Evolutionary conservation across 2,329 filamentous ascomycete species (phyloP), one percentile per base, ranked within the genome.

Genomic region (Verticillium longisporum): DNA sequence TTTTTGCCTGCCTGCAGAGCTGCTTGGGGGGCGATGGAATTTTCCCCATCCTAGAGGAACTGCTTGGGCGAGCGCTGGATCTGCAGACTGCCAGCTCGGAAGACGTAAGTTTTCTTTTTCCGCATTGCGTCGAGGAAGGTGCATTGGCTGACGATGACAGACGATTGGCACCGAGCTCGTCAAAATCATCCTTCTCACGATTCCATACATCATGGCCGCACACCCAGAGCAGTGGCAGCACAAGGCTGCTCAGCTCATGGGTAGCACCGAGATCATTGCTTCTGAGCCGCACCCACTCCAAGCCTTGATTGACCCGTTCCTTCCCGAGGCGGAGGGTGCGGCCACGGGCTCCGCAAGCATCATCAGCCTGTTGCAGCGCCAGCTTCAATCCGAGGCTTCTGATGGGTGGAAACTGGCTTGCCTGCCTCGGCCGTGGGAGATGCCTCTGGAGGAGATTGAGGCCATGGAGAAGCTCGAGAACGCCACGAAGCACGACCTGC

Each of bases 221-320:
- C 85, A 88, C 0, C 88, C 90, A 3, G 80, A 82, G 3, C 85
- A 87, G 57, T 88, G 89, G 70, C 86, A 88, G 67, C 82, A 89
- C 66, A 90, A 90, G 70, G 92, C 92, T 2, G 82, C 83, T 1
- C 87, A 90, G 56, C 80, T 98, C 59, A 87, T 99, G 72, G 91
- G 96, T 66, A 97, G 96, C 80, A 98, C 95, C 1, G 93, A 95
- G 61, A 92, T 98, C 66, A 96, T 98, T 68, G 92, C 94, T 11
- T 91, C 89, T 2, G 92, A 95, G 64, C 90, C 91, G 11, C 91
- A 97, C 72, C 84, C 90, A 2, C 82, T 98, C 38, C 93, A 97
- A 72, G 82, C 87, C 33, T 78, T 97, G 60, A 91, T 98, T 58
- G 91, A 97, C 67, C 92, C 93, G 1, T 97, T 94, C 72, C 86